These are phyloP conservation scores for Amphichorda felina DNA, from an alignment of 2,329 filamentous ascomycete species.

Conservation along the genomic window DNA sequence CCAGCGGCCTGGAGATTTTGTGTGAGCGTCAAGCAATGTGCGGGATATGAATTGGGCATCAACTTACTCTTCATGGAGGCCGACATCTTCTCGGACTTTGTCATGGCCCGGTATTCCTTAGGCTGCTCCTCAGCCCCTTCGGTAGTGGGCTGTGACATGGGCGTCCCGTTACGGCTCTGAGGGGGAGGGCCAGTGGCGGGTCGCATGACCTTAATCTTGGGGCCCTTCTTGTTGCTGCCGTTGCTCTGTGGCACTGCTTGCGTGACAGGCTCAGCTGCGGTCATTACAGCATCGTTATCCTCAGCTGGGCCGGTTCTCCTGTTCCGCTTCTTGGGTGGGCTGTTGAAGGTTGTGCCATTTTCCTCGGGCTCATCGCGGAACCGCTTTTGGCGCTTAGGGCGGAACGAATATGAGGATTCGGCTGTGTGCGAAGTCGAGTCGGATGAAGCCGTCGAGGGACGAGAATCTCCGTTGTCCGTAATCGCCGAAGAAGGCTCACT, in stretches of 20 bases:
- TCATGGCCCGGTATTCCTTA: conserved; percentile 50
- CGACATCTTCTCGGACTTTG: conserved; percentile 56
- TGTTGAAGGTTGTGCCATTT: conserved; percentile 20
- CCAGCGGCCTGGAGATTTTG: conserved; percentile 41
- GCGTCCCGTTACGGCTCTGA: conserved; percentile 16
- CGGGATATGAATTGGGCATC: too few relatives aligned
- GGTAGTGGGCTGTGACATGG: conserved; percentile 9
- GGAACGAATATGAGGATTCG: conserved; percentile 39
- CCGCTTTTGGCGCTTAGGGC: conserved; percentile 42
- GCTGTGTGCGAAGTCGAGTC: conserved; percentile 35
- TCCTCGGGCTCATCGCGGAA: conserved; percentile 37
- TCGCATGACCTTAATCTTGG: conserved; percentile 26
- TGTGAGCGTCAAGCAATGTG: conserved; percentile 1
- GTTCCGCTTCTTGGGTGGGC: conserved; percentile 24
- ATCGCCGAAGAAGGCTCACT: conserved; percentile 22
- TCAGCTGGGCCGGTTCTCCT: conserved; percentile 7
- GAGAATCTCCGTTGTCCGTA: conserved; percentile 30
- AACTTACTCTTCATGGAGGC: conserved; percentile 50
- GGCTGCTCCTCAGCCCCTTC: conserved; percentile 22
- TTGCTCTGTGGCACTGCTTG: background rate
- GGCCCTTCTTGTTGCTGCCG: conserved; percentile 13
- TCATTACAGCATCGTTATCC: conserved; percentile 2
- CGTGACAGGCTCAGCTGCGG: background rate
- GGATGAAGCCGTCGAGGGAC: conserved; percentile 41
- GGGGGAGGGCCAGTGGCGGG: conserved; percentile 5